Evolutionary conservation across 192 early-diverging fungal species (phyloP), one percentile per base, ranked within the genome.

Genomic region (Coemansia sp.): DNA sequence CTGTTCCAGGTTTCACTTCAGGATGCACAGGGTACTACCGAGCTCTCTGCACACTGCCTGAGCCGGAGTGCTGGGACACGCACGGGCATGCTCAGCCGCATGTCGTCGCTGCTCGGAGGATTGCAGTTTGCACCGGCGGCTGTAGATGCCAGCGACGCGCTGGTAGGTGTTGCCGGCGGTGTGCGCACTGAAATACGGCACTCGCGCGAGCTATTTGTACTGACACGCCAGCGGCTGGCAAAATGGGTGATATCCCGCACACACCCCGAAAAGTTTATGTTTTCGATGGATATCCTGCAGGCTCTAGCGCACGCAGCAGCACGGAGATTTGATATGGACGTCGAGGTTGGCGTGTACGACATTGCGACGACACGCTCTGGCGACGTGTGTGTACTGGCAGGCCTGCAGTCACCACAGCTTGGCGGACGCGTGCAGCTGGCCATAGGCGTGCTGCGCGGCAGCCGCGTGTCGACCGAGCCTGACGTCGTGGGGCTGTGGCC

Each of bases 211-310:
- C 16, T 77, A 25, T 58, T 64, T 44, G 60, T 67, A 7, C 56
- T 81, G 28, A 73, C 80, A n/a, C 73, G 64, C 48, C 35, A 33
- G 30, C 63, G 58, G 18, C 42, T 81, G 42, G 56, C 54, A 12
- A 69, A 70, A 31, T 81, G 80, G 80, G 65, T 69, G 16, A 64
- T 81, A 27, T 73, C 73, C 32, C 62, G 63, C 31, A 23, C 69
- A 0, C 67, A 69, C 24, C 33, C 62, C 0, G 73, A 69, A 12
- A 49, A 50, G 18, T 58, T 69, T 32, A 23, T 65, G 24, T 65
- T 54, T 14, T 62, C 69, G 24, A n/a, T 60, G 16, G 64, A 77
- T 10, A 25, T 66, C 12, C 42, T 29, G 7, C 54, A 50, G 5
- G 6, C 45, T 2, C 33, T 76, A 16, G 16, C 46, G 42, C 42